These are phyloP conservation scores for Trapa incisa DNA, from an alignment of 345 rosid genomes.

Conservation along the genomic window DNA sequence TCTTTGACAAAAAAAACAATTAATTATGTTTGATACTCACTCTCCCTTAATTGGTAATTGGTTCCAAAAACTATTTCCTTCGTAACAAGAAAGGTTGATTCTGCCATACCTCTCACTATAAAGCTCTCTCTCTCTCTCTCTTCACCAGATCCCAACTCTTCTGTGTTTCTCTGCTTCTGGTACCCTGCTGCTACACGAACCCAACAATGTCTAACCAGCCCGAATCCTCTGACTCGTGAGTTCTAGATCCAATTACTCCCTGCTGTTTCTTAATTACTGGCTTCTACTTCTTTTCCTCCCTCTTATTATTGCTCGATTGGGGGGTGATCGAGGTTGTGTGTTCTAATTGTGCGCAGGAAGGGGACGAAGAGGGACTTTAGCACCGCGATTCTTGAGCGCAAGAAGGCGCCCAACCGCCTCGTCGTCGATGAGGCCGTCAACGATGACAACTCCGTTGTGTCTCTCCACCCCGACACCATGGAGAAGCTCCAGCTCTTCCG, in stretches of 20 bases:
- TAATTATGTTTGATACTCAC: too few relatives aligned
- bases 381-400: constrained; percentile 82
- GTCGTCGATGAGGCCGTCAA: constrained; percentile 87
- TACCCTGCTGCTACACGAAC: too few relatives aligned
- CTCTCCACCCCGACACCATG: constrained; percentile 86
- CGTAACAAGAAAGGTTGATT: too few relatives aligned
- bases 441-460: constrained; percentile 86
- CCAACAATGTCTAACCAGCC: too few relatives aligned
- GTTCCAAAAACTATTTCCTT: too few relatives aligned
- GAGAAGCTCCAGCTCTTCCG: constrained; percentile 97
- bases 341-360: constrained; percentile 28
- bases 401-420: constrained; percentile 79
- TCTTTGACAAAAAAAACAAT: too few relatives aligned
- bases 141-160: too few relatives aligned
- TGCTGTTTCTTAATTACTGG: neutral
- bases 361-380: constrained; percentile 79
- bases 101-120: too few relatives aligned
- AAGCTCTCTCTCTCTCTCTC: too few relatives aligned
- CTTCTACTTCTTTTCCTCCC: neutral
- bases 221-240: too few relatives aligned
- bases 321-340: neutral
- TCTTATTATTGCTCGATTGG: neutral
- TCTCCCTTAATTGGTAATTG: too few relatives aligned
- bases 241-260: neutral
- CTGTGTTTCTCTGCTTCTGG: too few relatives aligned